Evolutionary conservation across 2,329 filamentous ascomycete species (phyloP), one percentile per base, ranked within the genome.

Genomic region (Stagonosporopsis rhizophila): DNA sequence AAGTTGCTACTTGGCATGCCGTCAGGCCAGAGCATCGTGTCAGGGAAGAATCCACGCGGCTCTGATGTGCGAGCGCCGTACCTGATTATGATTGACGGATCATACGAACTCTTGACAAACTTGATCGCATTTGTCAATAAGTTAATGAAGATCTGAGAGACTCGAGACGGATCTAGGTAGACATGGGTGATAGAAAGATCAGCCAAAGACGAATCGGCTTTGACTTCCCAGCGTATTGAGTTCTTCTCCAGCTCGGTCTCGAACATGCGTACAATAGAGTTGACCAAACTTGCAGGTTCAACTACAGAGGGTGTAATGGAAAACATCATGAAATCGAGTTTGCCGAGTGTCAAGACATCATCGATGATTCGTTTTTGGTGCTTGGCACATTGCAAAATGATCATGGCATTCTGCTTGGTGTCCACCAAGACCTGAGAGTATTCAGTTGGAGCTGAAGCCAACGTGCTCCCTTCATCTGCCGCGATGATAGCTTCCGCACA

Each of bases 71-170:
- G 47, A 4, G 75, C 77, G 19, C 76, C 74, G 6, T 76, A 62
- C 11, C 59, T 69, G 7, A 80, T 66, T 0, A 60, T 68, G 44
- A 80, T 74, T 7, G 62, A 61, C 0, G 73, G 72, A 4, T 56
- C 61, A 0, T 66, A 38, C 1, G 66, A 64, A 22, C 66, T 59
- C 27, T 76, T 72, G 0, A 77, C 78, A 56, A 75, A 75, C 38
- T 75, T 75, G 51, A 76, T 70, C 4, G 65, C 68, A 39, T 76
- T 75, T 2, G 89, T 91, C 19, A 93, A 77, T 3, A 93, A 79
- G 67, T 92, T 93, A 5, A 88, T 91, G 32, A 93, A 85, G 56
- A 96, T 92, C 68, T 96, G 92, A 1, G 76, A 68, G 3, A 79
- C 60, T 27, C 78, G 68, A 34, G 69, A 75, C 0, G 75, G 71